These are phyloP conservation scores for Mortierella alpina DNA, from an alignment of 192 early-diverging fungal genomes.

Conservation along the genomic window DNA sequence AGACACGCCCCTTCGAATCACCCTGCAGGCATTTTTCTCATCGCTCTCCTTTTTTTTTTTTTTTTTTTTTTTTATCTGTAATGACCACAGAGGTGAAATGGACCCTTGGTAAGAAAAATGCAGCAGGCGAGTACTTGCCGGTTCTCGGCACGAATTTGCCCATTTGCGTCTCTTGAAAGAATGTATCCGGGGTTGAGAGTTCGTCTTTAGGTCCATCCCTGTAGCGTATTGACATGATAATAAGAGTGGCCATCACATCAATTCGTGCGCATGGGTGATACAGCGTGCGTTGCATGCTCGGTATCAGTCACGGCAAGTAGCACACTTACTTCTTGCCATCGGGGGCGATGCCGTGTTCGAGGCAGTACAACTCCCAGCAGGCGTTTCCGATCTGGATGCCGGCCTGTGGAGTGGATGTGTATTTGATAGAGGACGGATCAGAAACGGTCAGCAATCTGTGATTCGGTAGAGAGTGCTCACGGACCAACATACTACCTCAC, in stretches of 20 bases:
- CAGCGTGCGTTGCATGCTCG: background rate
- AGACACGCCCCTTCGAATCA: too few relatives aligned
- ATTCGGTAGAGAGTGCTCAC: too few relatives aligned
- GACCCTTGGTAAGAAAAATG: background rate
- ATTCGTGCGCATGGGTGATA: background rate
- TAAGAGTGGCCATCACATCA: background rate
- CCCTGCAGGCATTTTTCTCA: too few relatives aligned
- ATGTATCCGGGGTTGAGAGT: conserved; percentile 94
- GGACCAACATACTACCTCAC: too few relatives aligned
- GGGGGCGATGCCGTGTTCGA: conserved; percentile 97
- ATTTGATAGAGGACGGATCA: too few relatives aligned
- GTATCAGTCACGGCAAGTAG: too few relatives aligned
- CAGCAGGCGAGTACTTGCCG: conserved; percentile 28
- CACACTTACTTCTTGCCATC: conserved; percentile 80
- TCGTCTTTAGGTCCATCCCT: too few relatives aligned
- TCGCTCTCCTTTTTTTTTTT: too few relatives aligned
- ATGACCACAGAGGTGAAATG: too few relatives aligned
- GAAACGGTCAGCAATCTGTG: too few relatives aligned
- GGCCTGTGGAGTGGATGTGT: conserved; percentile 62
- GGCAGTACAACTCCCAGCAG: conserved; percentile 99
- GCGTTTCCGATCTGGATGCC: conserved; percentile 99
- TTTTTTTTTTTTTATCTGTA: too few relatives aligned
- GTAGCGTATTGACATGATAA: conserved; percentile 70
- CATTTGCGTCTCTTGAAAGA: conserved; percentile 98
- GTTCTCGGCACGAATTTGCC: conserved; percentile 99